Conservation (phyloP, 371 early-diverging fungal genomes). For the Apophysomyces sp. region DNA sequence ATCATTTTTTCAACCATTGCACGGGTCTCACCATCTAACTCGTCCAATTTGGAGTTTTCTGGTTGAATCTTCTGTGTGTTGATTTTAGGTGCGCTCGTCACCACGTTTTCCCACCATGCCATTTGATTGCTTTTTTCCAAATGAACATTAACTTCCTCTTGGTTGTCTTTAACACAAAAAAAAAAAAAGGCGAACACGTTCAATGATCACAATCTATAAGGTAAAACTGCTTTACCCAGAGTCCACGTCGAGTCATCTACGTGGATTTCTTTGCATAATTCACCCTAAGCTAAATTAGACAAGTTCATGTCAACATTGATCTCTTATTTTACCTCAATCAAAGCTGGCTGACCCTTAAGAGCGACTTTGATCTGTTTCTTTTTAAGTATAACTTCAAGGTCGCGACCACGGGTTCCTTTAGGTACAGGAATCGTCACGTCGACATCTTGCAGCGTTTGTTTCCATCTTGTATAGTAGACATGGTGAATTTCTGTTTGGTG, state of each 20-base stretch:
- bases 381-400: conserved; percentile 69
- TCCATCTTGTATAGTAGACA: conserved; percentile 58
- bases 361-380: conserved; percentile 69
- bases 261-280: conserved; percentile 69
- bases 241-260: conserved; percentile 89
- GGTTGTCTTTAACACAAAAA: conserved; percentile 43
- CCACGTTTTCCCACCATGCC: conserved; percentile 93
- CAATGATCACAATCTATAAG: too few species aligned
- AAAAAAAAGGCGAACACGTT: background rate
- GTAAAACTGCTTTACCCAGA: conserved; percentile 53
- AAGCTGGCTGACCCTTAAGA: conserved; percentile 73
- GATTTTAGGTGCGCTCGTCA: conserved; percentile 78
- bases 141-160: conserved; percentile 73
- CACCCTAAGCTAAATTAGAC: conserved; percentile 50
- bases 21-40: conserved; percentile 90
- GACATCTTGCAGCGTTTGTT: conserved; percentile 85
- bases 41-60: conserved; percentile 86
- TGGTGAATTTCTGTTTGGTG: background rate
- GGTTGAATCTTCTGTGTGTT: conserved; percentile 91
- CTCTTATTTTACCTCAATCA: conserved; percentile 60
- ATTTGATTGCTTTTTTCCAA: conserved; percentile 81
- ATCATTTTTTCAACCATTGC: conserved; percentile 88
- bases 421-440: conserved; percentile 77
- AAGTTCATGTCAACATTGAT: background rate
- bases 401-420: conserved; percentile 71